These are phyloP conservation scores for Trichophyton benhamiae DNA, from an alignment of 2,329 filamentous ascomycete species.

Conservation along the genomic window DNA sequence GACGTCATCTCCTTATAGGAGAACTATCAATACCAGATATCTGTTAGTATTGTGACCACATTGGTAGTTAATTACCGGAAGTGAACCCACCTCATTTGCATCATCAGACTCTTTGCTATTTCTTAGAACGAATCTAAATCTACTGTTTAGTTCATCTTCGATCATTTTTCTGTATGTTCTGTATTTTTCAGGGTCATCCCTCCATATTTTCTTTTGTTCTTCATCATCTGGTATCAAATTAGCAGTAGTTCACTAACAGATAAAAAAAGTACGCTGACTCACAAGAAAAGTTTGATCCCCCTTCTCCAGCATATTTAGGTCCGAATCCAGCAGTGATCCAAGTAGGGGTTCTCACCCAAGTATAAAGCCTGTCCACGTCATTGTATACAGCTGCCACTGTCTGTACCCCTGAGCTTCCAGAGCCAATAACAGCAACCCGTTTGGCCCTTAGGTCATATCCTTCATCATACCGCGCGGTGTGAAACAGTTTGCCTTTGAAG, in stretches of 20 bases:
- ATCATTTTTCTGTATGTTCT: constrained; percentile 46
- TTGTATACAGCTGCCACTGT: constrained; percentile 31
- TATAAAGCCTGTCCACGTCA: constrained; percentile 41
- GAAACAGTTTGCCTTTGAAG: constrained; percentile 36
- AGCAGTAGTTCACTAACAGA: constrained; percentile 36
- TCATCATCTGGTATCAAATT: constrained; percentile 35
- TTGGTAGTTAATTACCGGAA: neutral
- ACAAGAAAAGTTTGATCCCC: constrained; percentile 13
- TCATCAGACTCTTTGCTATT: constrained; percentile 15
- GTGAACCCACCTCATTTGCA: constrained; percentile 7
- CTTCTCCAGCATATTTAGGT: constrained; percentile 19
- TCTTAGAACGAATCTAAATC: constrained; percentile 13
- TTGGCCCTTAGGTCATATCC: constrained; percentile 24
- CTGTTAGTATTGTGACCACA: neutral
- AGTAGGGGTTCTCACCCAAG: constrained; percentile 53
- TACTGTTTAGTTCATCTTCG: constrained; percentile 32
- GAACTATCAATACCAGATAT: constrained; percentile 3
- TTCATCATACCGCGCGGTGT: constrained; percentile 34
- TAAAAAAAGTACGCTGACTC: neutral
- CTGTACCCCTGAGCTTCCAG: constrained; percentile 46
- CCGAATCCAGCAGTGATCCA: constrained; percentile 51
- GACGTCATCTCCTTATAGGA: constrained; percentile 12
- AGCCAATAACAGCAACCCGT: constrained; percentile 21
- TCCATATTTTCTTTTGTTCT: constrained; percentile 42
- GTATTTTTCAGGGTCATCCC: constrained; percentile 51